phyloP scores from a whole-genome alignment of 2,329 filamentous ascomycete species.

The Xylariales sp. region DNA sequence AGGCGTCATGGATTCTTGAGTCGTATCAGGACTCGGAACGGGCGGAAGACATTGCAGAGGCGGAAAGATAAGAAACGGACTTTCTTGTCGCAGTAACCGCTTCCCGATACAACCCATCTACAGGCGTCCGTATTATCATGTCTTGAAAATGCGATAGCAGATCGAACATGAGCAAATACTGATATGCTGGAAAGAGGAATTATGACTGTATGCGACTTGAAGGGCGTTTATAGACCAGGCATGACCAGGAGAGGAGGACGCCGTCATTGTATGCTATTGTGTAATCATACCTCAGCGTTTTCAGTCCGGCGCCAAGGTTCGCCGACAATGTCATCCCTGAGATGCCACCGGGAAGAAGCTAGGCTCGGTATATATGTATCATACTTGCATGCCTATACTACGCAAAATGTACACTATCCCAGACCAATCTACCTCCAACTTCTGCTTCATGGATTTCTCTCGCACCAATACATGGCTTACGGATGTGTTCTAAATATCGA shows the following conservation, averaged over 20 bases:
- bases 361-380: slow-evolving; percentile 29
- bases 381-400: slow-evolving; percentile 12
- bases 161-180: not conserved
- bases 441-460: not conserved
- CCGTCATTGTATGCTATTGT: slow-evolving; percentile 29
- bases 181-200: not conserved
- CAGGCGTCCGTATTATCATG: not conserved
- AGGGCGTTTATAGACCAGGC: not conserved
- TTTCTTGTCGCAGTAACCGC: slow-evolving; percentile 52
- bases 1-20: slow-evolving; percentile 68
- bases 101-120: not conserved
- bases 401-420: slow-evolving; percentile 27
- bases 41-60: slow-evolving; percentile 64
- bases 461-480: not conserved
- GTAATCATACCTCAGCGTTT: slow-evolving; percentile 48
- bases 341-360: slow-evolving; percentile 1
- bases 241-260: not conserved
- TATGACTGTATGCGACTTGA: not conserved
- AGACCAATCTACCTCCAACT: not conserved
- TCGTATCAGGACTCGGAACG: slow-evolving; percentile 62
- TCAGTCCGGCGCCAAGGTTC: slow-evolving; percentile 30
- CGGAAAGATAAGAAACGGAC: slow-evolving; percentile 65
- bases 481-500: not conserved
- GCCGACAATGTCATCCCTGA: slow-evolving; percentile 31
- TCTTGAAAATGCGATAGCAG: not conserved